These are phyloP conservation scores for Aspergillus thermomutatus DNA, from an alignment of 2,329 filamentous ascomycete species.

Conservation along the genomic window DNA sequence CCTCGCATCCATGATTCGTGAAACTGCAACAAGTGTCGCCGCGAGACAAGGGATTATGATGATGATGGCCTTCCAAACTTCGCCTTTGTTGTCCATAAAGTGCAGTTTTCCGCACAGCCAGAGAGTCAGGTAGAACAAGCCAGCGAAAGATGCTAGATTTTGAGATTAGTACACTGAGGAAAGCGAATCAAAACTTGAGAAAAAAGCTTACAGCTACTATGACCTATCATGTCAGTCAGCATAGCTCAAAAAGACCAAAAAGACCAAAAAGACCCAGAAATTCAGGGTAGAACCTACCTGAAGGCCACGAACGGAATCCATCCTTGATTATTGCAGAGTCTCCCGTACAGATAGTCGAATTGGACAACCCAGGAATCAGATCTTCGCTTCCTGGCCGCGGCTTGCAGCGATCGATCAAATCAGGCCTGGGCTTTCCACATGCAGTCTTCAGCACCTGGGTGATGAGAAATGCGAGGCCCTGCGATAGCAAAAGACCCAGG, in stretches of 20 bases:
- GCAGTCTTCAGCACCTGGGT: conserved; percentile 58
- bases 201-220: conserved; percentile 19
- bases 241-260: not conserved
- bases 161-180: conserved; percentile 6
- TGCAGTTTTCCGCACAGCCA: conserved; percentile 60
- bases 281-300: conserved; percentile 36
- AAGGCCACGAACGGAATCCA: conserved; percentile 58
- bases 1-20: conserved; percentile 60
- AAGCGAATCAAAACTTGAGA: not conserved
- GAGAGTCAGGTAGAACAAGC: conserved; percentile 57
- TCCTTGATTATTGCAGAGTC: conserved; percentile 53
- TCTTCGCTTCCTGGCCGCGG: conserved; percentile 37
- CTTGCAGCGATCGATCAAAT: conserved; percentile 56
- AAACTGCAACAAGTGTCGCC: conserved; percentile 54
- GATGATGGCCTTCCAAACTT: conserved; percentile 58
- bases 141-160: conserved; percentile 53
- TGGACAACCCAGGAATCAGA: conserved; percentile 39
- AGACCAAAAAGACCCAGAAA: not conserved
- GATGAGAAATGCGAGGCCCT: conserved; percentile 55
- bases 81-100: conserved; percentile 57
- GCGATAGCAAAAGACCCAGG: conserved; percentile 53
- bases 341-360: conserved; percentile 50
- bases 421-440: conserved; percentile 57
- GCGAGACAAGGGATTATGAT: conserved; percentile 53
- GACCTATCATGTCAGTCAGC: conserved; percentile 19